Evolutionary conservation across 2,329 filamentous ascomycete genomes (phyloP).

Genomic region (Plectosphaerella plurivora): DNA sequence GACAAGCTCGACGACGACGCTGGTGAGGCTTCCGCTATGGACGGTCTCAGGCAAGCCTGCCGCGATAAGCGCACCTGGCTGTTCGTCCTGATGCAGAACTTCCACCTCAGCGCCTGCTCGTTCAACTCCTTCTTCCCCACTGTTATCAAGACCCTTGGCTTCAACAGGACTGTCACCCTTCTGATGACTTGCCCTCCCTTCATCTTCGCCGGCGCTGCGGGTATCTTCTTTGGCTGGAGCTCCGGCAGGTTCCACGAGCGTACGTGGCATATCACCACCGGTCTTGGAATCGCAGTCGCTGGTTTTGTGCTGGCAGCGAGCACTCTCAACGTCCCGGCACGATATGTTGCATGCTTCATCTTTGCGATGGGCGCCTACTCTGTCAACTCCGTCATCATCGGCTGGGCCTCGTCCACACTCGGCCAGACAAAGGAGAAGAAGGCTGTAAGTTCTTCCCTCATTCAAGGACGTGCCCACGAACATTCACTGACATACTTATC

Average conservation of each 20-base stretch:
- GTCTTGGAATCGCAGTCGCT: slow-evolving; percentile 32
- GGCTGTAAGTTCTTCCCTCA: slow-evolving; percentile 21
- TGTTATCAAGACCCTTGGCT: slow-evolving; percentile 44
- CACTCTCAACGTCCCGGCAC: slow-evolving; percentile 30
- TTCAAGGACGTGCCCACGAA: neutral
- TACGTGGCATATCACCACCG: slow-evolving; percentile 44
- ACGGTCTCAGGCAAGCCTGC: slow-evolving; percentile 43
- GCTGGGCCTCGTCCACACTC: slow-evolving; percentile 36
- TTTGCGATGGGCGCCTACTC: slow-evolving; percentile 37
- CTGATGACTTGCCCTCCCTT: slow-evolving; percentile 50
- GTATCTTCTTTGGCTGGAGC: slow-evolving; percentile 42
- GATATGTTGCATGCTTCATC: slow-evolving; percentile 37
- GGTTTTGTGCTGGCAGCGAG: slow-evolving; percentile 36
- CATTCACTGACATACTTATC: neutral
- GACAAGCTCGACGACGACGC: slow-evolving; percentile 45
- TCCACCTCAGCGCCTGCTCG: slow-evolving; percentile 44
- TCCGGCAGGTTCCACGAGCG: slow-evolving; percentile 44
- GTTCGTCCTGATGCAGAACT: slow-evolving; percentile 51
- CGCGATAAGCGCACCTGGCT: slow-evolving; percentile 47
- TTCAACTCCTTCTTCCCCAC: slow-evolving; percentile 42
- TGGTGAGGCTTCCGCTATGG: slow-evolving; percentile 32
- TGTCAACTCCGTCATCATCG: slow-evolving; percentile 37
- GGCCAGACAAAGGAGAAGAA: slow-evolving; percentile 46
- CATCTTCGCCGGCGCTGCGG: slow-evolving; percentile 40
- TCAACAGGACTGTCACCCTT: slow-evolving; percentile 43